These are phyloP conservation scores for Boletus subcaerulescens DNA, from an alignment of 768 basidiomycete species.

Conservation along the genomic window DNA sequence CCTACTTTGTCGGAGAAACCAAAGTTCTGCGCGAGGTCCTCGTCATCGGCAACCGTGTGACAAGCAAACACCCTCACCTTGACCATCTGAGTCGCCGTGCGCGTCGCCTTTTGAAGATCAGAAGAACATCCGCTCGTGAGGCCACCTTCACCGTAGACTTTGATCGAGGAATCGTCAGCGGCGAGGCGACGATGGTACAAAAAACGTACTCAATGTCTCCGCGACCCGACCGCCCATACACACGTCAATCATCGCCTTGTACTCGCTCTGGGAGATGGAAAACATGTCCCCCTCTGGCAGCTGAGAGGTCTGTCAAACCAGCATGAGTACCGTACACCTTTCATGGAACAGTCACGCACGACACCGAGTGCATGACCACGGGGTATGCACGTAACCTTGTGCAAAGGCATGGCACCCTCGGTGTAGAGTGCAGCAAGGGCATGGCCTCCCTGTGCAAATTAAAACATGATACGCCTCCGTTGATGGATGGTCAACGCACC, in stretches of 20 bases:
- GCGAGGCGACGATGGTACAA: neutral
- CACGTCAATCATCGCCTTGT: conserved; percentile 82
- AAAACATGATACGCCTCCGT: neutral
- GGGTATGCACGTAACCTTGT: conserved; percentile 97
- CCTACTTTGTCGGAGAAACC: conserved; percentile 79
- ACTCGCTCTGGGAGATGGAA: conserved; percentile 72
- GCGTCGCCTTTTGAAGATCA: conserved; percentile 79
- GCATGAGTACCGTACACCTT: conserved; percentile 8
- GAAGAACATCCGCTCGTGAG: conserved; percentile 91
- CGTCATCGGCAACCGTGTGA: neutral
- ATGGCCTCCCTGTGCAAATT: conserved; percentile 69
- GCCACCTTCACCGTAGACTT: conserved; percentile 85
- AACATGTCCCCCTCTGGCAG: conserved; percentile 75
- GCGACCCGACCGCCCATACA: conserved; percentile 94
- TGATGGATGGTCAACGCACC: conserved; percentile 38
- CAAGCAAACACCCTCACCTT: conserved; percentile 50
- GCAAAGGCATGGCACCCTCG: conserved; percentile 91
- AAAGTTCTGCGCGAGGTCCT: conserved; percentile 49
- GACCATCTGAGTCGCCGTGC: conserved; percentile 83
- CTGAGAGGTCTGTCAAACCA: conserved; percentile 57
- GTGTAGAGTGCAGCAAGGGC: conserved; percentile 94
- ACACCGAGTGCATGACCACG: conserved; percentile 91
- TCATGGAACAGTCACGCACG: conserved; percentile 43
- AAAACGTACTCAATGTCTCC: conserved; percentile 74
- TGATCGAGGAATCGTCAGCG: conserved; percentile 5